Conservation (phyloP, 1,284 basidiomycete genomes). For the Chondrostereum purpureum region DNA sequence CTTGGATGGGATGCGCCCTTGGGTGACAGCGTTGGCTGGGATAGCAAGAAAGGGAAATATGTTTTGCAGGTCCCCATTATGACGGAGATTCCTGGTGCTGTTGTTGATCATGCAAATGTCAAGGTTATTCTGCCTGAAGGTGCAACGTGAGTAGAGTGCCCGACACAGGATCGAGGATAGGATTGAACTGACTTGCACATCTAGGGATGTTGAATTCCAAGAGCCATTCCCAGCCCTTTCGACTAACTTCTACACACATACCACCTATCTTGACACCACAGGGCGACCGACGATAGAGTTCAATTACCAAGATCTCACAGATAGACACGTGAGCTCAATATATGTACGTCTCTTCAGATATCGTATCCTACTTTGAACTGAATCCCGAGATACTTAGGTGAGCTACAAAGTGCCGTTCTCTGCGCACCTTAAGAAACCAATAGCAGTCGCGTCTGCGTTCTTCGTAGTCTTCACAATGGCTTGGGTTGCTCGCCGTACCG, state of each 20-base stretch:
- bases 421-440: slow-evolving; percentile 79
- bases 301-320: slow-evolving; percentile 69
- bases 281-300: slow-evolving; percentile 80
- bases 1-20: slow-evolving; percentile 89
- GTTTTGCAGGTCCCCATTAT: slow-evolving; percentile 83
- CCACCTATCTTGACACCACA: slow-evolving; percentile 90
- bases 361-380: slow-evolving; percentile 10
- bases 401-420: slow-evolving; percentile 75
- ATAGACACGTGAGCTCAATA: slow-evolving; percentile 70
- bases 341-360: slow-evolving; percentile 56
- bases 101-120: slow-evolving; percentile 77
- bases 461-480: slow-evolving; percentile 59
- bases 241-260: slow-evolving; percentile 57
- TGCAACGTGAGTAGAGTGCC: slow-evolving; percentile 62
- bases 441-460: slow-evolving; percentile 66
- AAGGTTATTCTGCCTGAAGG: slow-evolving; percentile 90
- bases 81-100: slow-evolving; percentile 74
- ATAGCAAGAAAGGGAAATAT: slow-evolving; percentile 54
- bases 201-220: slow-evolving; percentile 70
- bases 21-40: slow-evolving; percentile 63
- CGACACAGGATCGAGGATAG: neutral
- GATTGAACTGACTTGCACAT: slow-evolving; percentile 6
- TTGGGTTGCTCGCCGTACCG: slow-evolving; percentile 55
- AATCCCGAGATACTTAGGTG: slow-evolving; percentile 45
- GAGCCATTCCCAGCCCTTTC: slow-evolving; percentile 74